phyloP scores from a whole-genome alignment of 768 basidiomycete genomes.

The Leccinum subgranulosum region DNA sequence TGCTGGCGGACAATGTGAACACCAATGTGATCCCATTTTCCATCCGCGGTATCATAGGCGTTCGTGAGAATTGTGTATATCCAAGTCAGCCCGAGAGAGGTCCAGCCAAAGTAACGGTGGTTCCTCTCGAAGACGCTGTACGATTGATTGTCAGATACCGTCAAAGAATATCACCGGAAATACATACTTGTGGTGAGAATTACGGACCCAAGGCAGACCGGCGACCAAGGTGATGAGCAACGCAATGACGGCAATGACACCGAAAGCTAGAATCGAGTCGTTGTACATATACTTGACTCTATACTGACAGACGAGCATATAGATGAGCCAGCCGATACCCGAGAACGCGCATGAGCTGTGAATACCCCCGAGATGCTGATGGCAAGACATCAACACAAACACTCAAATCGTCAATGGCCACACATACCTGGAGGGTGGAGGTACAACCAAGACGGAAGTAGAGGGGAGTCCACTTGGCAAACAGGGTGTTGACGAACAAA shows the following conservation, averaged over 20 bases:
- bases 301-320: constrained; percentile 59
- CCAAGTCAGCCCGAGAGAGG: constrained; percentile 56
- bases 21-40: constrained; percentile 56
- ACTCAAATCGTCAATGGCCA: background rate
- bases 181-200: constrained; percentile 75
- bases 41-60: constrained; percentile 53
- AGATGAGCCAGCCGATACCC: constrained; percentile 66
- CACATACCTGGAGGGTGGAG: constrained; percentile 59
- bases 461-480: constrained; percentile 82
- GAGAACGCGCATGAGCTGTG: constrained; percentile 75
- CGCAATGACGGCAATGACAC: constrained; percentile 54
- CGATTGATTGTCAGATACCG: background rate
- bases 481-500: constrained; percentile 63
- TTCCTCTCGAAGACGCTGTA: constrained; percentile 73
- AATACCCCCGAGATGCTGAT: constrained; percentile 73
- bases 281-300: constrained; percentile 46
- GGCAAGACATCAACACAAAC: constrained; percentile 7
- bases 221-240: constrained; percentile 59
- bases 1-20: constrained; percentile 59
- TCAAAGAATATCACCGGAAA: background rate
- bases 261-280: constrained; percentile 57
- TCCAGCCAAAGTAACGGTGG: constrained; percentile 79
- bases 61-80: constrained; percentile 65
- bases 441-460: constrained; percentile 72
- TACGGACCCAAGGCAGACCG: constrained; percentile 78